Evolutionary conservation across 148 eudicot species (phyloP).

Genomic region (Polygonum aviculare): DNA sequence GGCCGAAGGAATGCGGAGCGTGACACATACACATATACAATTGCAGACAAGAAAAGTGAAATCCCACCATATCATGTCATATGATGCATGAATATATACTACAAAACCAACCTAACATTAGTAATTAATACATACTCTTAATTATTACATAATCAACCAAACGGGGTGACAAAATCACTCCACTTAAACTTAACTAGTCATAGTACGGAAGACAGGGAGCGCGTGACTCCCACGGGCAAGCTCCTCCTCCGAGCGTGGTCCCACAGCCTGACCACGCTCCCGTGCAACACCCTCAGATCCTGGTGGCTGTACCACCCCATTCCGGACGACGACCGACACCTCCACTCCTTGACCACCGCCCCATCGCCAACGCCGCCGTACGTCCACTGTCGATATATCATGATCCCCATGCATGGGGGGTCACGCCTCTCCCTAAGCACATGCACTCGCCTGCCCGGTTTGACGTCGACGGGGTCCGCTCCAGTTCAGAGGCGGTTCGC

Average conservation of each 20-base stretch:
- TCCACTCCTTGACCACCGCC: constrained; percentile 7
- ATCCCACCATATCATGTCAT: not conserved
- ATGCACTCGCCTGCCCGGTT: not conserved
- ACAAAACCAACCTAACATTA: not conserved
- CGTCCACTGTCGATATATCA: not conserved
- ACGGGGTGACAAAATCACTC: not conserved
- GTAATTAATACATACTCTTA: not conserved
- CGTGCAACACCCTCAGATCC: constrained; percentile 5
- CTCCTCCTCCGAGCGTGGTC: not conserved
- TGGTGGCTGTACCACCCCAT: constrained; percentile 13
- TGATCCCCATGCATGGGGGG: not conserved
- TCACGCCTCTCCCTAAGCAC: not conserved
- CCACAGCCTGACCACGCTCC: constrained; percentile 15
- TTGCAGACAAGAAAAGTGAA: not conserved
- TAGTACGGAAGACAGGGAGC: not conserved
- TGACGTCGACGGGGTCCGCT: not conserved
- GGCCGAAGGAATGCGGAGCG: too few species aligned
- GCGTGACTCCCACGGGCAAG: not conserved
- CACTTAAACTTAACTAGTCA: not conserved
- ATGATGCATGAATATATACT: not conserved
- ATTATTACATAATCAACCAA: not conserved
- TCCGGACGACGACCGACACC: not conserved
- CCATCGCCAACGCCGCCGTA: not conserved
- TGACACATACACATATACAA: not conserved
- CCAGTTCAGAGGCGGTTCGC: not conserved